phyloP scores from a whole-genome alignment of 2,329 filamentous ascomycete genomes.

The Venturia effusa region DNA sequence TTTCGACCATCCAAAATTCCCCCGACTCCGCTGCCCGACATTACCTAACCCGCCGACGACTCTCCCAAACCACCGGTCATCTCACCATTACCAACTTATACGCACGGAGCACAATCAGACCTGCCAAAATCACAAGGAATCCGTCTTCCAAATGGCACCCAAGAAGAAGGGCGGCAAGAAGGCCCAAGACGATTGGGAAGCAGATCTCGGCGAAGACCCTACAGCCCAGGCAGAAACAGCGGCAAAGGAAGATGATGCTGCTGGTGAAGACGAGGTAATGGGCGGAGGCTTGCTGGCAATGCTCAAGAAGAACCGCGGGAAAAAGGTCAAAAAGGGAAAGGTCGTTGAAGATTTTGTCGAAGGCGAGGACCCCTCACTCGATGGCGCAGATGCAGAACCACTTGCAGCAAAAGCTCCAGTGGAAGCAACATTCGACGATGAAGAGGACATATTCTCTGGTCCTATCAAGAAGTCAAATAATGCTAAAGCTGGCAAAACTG shows the following conservation, averaged over 20 bases:
- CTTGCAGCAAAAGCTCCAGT: slow-evolving; percentile 57
- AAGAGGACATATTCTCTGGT: slow-evolving; percentile 78
- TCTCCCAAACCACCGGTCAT: neutral
- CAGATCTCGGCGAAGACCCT: slow-evolving; percentile 74
- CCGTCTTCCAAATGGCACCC: slow-evolving; percentile 55
- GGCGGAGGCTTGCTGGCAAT: slow-evolving; percentile 37
- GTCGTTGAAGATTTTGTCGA: slow-evolving; percentile 61
- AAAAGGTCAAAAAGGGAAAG: slow-evolving; percentile 85
- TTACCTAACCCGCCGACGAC: slow-evolving; percentile 1
- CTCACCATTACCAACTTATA: neutral
- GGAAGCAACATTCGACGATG: slow-evolving; percentile 59
- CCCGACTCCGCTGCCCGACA: slow-evolving; percentile 1
- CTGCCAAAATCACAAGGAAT: neutral
- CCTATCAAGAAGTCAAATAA: slow-evolving; percentile 61
- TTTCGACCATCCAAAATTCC: slow-evolving; percentile 2
- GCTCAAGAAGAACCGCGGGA: slow-evolving; percentile 48
- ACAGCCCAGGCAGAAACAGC: slow-evolving; percentile 38
- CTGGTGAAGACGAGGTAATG: slow-evolving; percentile 39
- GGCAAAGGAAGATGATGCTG: slow-evolving; percentile 34
- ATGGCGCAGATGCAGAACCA: slow-evolving; percentile 29
- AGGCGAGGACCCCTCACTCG: slow-evolving; percentile 46
- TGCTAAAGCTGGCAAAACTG: slow-evolving; percentile 18
- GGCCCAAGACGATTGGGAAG: slow-evolving; percentile 86
- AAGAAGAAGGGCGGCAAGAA: slow-evolving; percentile 93
- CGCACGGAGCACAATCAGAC: neutral